Percentiles rank a stretch among this genome's conserved stretches.
These are phyloP conservation scores for Rachicladosporium sp. DNA, from an alignment of 2,329 filamentous ascomycete species.

Conservation along the genomic window DNA sequence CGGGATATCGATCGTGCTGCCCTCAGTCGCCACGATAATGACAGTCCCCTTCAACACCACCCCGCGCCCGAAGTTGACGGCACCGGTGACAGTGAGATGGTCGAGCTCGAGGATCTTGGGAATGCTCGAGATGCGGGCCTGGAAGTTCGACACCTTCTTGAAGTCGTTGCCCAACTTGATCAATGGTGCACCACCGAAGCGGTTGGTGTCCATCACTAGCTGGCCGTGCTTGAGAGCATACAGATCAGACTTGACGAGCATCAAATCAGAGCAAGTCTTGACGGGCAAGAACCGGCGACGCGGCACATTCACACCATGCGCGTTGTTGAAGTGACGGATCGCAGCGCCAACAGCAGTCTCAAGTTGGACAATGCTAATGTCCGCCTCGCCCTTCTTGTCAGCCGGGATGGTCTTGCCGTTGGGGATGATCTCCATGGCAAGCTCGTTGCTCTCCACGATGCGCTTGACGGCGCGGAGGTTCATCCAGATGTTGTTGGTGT, in stretches of 20 bases:
- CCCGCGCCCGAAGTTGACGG: slow-evolving; percentile 89
- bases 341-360: slow-evolving; percentile 97
- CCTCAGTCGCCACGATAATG: slow-evolving; percentile 96
- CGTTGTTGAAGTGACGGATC: slow-evolving; percentile 97
- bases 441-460: slow-evolving; percentile 94
- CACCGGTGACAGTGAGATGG: slow-evolving; percentile 93
- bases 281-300: slow-evolving; percentile 96
- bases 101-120: slow-evolving; percentile 85
- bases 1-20: slow-evolving; percentile 93
- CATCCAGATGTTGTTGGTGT: slow-evolving; percentile 99
- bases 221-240: slow-evolving; percentile 98
- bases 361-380: slow-evolving; percentile 93
- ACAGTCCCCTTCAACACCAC: slow-evolving; percentile 96
- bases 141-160: slow-evolving; percentile 99
- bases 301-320: slow-evolving; percentile 96
- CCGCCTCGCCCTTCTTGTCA: slow-evolving; percentile 99
- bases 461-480: slow-evolving; percentile 96
- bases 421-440: slow-evolving; percentile 98
- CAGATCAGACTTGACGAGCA: slow-evolving; percentile 98
- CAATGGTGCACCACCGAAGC: slow-evolving; percentile 89
- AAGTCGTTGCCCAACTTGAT: slow-evolving; percentile 99
- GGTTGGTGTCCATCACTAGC: slow-evolving; percentile 89
- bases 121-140: slow-evolving; percentile 74
- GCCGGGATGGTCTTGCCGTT: slow-evolving; percentile 98
- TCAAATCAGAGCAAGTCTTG: slow-evolving; percentile 98